phyloP scores from a whole-genome alignment of 306 rosid genomes.

The Sophora flavescens region DNA sequence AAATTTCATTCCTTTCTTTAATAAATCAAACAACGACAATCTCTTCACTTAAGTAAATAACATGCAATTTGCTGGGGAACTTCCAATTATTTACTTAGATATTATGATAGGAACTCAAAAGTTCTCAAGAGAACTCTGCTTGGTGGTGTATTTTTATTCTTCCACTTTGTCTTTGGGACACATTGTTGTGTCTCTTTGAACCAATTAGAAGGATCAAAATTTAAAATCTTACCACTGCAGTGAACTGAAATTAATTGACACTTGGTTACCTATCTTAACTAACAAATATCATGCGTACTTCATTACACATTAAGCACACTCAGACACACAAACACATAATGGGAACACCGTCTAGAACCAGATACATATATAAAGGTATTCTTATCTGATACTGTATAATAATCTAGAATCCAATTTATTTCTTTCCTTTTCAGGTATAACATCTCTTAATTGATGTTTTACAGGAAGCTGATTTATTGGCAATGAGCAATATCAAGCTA shows the following conservation, averaged over 20 bases:
- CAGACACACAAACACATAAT: neutral
- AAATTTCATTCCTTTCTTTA: constrained; percentile 11
- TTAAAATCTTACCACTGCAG: neutral
- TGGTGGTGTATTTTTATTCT: neutral
- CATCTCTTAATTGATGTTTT: constrained; percentile 33
- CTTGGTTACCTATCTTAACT: neutral
- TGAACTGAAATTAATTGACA: neutral
- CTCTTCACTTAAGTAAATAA: neutral
- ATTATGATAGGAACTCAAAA: constrained; percentile 13
- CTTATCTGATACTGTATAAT: neutral
- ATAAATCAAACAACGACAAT: neutral
- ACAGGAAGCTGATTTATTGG: constrained; percentile 35
- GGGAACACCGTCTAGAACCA: neutral
- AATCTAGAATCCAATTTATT: constrained; percentile 6
- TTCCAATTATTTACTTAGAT: constrained; percentile 13
- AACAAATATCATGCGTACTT: neutral
- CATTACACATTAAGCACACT: neutral
- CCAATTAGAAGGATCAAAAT: neutral
- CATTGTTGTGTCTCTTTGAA: neutral
- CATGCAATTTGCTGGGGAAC: constrained; percentile 15
- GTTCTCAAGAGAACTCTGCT: constrained; percentile 16
- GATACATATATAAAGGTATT: neutral
- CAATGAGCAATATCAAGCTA: constrained; percentile 79
- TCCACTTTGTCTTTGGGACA: neutral
- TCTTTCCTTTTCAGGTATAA: constrained; percentile 56